Conservation (phyloP, 495 filamentous ascomycete genomes). For the Aspergillus homomorphus region DNA sequence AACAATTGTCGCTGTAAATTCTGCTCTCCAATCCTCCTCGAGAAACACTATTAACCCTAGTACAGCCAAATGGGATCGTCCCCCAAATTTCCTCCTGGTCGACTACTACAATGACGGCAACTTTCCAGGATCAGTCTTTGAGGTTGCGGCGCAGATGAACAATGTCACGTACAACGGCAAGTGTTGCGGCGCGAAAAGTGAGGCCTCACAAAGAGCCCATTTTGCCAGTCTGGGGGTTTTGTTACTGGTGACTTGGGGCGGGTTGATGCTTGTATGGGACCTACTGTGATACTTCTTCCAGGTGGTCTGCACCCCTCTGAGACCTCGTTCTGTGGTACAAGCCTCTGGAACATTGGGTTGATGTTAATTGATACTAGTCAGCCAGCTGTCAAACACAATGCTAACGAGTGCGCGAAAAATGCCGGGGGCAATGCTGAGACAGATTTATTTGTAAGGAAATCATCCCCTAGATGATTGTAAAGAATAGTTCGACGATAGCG, state of each 20-base stretch:
- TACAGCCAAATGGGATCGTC: conserved; percentile 57
- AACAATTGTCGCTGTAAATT: conserved; percentile 62
- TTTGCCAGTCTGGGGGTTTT: neutral
- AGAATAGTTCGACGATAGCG: too few species aligned
- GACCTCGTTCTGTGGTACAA: too few species aligned
- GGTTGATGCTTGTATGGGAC: neutral
- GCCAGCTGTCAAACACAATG: too few species aligned
- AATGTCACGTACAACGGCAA: conserved; percentile 71
- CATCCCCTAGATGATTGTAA: too few species aligned
- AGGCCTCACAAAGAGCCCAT: neutral
- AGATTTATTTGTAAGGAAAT: too few species aligned
- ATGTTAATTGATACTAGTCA: too few species aligned
- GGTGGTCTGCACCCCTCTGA: too few species aligned
- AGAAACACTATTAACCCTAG: conserved; percentile 11
- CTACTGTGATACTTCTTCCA: neutral
- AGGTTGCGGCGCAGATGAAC: conserved; percentile 82
- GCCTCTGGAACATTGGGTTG: too few species aligned
- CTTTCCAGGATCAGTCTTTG: conserved; percentile 77
- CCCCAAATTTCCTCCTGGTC: conserved; percentile 84
- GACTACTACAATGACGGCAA: conserved; percentile 80
- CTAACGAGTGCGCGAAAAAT: too few species aligned
- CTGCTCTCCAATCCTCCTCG: neutral
- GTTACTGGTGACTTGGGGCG: neutral
- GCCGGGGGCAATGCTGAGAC: too few species aligned
- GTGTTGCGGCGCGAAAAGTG: conserved; percentile 59